Percentiles rank a stretch among this genome's conserved stretches.
phyloP scores from a whole-genome alignment of 169 alveolate species.

The Amoebophrya sp. region DNA sequence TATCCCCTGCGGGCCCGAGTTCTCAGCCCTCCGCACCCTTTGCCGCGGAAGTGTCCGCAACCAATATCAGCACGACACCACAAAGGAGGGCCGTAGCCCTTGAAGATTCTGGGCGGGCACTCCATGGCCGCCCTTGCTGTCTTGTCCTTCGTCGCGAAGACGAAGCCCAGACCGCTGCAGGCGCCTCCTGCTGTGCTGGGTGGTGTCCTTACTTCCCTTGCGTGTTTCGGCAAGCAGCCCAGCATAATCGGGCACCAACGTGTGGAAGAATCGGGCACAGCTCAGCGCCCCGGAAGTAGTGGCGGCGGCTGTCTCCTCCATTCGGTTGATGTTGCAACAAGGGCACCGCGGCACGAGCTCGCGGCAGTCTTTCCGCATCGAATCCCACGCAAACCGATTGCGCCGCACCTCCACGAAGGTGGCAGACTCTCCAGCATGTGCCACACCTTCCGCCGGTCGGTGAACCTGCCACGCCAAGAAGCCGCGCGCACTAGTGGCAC shows the following conservation, averaged over 20 bases:
- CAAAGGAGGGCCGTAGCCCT: not conserved
- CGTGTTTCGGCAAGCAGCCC: not conserved
- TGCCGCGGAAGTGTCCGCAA: not conserved
- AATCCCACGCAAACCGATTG: not conserved
- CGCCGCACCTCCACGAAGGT: not conserved
- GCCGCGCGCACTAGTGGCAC: not conserved
- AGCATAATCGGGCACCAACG: not conserved
- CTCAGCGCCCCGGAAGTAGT: not conserved
- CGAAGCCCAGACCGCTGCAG: not conserved
- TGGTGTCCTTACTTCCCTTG: not conserved
- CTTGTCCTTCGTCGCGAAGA: not conserved
- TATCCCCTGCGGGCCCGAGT: not conserved
- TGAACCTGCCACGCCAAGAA: not conserved
- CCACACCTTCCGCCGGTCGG: not conserved
- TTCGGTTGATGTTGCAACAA: not conserved
- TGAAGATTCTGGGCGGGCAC: not conserved
- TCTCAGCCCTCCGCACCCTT: not conserved
- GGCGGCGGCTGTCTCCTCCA: not conserved
- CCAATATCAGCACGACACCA: not conserved
- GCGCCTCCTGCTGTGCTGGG: not conserved
- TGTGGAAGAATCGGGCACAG: not conserved
- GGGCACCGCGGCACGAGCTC: not conserved
- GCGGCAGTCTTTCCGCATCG: not conserved
- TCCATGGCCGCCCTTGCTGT: not conserved
- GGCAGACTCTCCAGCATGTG: not conserved